phyloP scores from a whole-genome alignment of 371 early-diverging fungal genomes.

The Mortierella sp. region DNA sequence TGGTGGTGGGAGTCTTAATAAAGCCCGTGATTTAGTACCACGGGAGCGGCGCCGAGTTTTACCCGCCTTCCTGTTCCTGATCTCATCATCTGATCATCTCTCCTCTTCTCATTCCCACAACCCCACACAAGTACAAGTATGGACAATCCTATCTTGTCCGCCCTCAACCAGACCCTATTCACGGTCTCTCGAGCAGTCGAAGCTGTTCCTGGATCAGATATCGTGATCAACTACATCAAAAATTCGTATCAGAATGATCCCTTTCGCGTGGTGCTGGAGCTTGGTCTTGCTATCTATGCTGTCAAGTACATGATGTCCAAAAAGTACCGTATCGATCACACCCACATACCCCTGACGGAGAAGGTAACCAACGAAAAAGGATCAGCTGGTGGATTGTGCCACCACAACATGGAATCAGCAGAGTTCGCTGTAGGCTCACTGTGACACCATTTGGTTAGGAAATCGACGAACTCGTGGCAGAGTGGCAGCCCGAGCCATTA shows the following conservation, averaged over 20 bases:
- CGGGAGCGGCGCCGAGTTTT: no score
- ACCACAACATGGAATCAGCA: no score
- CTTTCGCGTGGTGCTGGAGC: slow-evolving; percentile 88
- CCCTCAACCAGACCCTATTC: slow-evolving; percentile 34
- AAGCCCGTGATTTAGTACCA: no score
- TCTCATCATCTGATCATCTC: background rate
- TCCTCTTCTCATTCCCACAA: background rate
- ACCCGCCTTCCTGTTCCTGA: no score
- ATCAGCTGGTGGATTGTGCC: no score
- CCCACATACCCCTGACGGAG: slow-evolving; percentile 84
- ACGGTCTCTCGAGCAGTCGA: slow-evolving; percentile 31
- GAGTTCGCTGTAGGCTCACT: no score
- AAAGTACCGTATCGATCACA: slow-evolving; percentile 86
- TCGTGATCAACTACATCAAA: slow-evolving; percentile 85
- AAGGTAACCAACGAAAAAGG: slow-evolving; percentile 67
- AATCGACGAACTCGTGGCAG: slow-evolving; percentile 92
- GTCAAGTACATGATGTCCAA: slow-evolving; percentile 89
- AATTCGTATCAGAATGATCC: slow-evolving; percentile 97
- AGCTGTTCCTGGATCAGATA: slow-evolving; percentile 80
- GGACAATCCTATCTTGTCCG: slow-evolving; percentile 47
- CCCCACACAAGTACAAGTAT: slow-evolving; percentile 8
- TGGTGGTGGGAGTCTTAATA: slow-evolving; percentile 48
- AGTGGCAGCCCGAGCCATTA: slow-evolving; percentile 97
- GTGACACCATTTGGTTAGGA: no score
- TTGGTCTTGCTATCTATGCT: slow-evolving; percentile 87